Conservation (phyloP, 208 protist species). For the Herpetomonas tarakana region DNA sequence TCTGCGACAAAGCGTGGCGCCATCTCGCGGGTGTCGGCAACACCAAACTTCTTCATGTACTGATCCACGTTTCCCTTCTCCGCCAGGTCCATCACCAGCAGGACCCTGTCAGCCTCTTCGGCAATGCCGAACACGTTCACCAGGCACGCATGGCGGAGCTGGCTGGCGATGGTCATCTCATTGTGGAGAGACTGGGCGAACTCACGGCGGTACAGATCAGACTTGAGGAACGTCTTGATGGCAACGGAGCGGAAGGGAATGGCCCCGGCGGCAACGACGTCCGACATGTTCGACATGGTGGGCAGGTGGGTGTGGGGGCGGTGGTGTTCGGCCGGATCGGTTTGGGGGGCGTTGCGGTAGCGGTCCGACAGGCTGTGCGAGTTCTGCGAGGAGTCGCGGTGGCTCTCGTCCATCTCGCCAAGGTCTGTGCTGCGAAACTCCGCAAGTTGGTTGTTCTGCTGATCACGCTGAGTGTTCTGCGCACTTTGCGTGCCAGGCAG, state of each 20-base stretch:
- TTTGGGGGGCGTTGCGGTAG: background rate
- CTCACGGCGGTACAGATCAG: conserved; percentile 31
- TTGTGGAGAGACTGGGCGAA: conserved; percentile 53
- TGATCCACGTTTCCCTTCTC: conserved; percentile 61
- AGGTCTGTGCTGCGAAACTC: too few relatives aligned
- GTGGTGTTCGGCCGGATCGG: background rate
- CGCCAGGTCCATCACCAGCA: conserved; percentile 80
- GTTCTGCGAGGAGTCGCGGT: too few relatives aligned
- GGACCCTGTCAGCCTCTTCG: conserved; percentile 47
- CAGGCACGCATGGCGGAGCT: conserved; percentile 64
- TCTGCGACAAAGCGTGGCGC: conserved; percentile 77
- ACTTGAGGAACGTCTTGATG: conserved; percentile 70
- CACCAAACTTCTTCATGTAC: conserved; percentile 51
- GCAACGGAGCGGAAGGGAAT: conserved; percentile 56
- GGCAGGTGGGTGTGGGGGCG: too few relatives aligned
- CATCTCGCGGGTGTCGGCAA: conserved; percentile 47
- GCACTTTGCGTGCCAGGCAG: too few relatives aligned
- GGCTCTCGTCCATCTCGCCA: too few relatives aligned
- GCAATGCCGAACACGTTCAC: conserved; percentile 64
- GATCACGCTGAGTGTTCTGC: too few relatives aligned
- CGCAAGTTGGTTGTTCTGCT: too few relatives aligned
- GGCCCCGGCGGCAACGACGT: conserved; percentile 10
- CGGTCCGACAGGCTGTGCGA: too few relatives aligned
- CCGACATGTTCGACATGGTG: conserved; percentile 6
- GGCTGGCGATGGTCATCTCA: conserved; percentile 58